phyloP scores from a whole-genome alignment of 768 basidiomycete species.

The Mycena olivaceomarginata region DNA sequence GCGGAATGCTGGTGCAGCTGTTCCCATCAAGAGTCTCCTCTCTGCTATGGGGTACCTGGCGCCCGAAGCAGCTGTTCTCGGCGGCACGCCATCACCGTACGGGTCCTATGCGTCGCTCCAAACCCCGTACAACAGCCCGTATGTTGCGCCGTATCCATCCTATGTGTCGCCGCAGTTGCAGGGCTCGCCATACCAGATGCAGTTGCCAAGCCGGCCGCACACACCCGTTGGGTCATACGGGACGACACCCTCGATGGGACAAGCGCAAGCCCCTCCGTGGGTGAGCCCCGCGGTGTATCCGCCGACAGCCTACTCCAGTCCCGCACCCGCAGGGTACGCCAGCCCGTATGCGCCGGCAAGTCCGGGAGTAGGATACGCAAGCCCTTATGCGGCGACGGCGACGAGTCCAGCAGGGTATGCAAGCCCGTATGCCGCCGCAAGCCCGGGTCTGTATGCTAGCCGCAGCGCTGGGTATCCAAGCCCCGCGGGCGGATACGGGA shows the following conservation, averaged over 20 bases:
- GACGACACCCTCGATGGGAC: slow-evolving; percentile 11
- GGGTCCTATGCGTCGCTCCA: slow-evolving; percentile 31
- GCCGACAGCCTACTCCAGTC: slow-evolving; percentile 18
- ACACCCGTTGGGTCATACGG: slow-evolving; percentile 28
- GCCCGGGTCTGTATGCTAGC: too few species aligned
- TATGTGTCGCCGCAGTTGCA: slow-evolving; percentile 25
- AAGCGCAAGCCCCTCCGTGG: background rate
- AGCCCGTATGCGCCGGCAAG: too few species aligned
- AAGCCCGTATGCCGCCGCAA: too few species aligned
- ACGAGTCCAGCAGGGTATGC: too few species aligned
- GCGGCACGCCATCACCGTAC: slow-evolving; percentile 34
- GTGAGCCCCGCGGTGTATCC: background rate
- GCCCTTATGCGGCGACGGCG: too few species aligned
- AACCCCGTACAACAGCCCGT: slow-evolving; percentile 15
- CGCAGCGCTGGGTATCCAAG: too few species aligned
- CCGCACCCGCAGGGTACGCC: background rate
- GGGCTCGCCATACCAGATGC: slow-evolving; percentile 29
- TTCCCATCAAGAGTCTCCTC: slow-evolving; percentile 32
- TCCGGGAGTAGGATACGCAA: too few species aligned
- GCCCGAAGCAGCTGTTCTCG: slow-evolving; percentile 37
- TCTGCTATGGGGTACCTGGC: slow-evolving; percentile 35
- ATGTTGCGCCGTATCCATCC: background rate
- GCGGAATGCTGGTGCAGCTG: background rate
- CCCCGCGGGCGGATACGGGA: too few species aligned
- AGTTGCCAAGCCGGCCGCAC: slow-evolving; percentile 20